Evolutionary conservation across 2,329 filamentous ascomycete genomes (phyloP).

Genomic region (Rutstroemia sp.): DNA sequence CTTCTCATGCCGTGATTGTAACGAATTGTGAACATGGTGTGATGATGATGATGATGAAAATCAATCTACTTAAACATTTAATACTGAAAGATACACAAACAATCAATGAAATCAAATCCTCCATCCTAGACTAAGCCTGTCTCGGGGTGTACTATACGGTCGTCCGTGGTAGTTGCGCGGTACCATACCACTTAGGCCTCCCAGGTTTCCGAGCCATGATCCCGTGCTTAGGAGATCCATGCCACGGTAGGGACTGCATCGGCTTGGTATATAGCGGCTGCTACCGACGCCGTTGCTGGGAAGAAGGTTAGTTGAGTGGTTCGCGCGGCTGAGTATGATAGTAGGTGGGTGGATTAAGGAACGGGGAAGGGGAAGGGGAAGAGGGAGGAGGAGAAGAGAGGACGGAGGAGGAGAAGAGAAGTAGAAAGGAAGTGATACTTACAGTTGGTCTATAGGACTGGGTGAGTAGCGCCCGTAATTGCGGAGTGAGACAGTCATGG

Average conservation of each 20-base stretch:
- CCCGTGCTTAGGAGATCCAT: background rate
- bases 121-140: background rate
- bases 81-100: background rate
- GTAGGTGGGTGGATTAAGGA: background rate
- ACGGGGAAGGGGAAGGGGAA: background rate
- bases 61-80: background rate
- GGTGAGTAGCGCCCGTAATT: background rate
- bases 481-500: background rate
- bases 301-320: background rate
- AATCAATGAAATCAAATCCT: background rate
- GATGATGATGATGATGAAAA: background rate
- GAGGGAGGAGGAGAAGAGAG: too few species aligned
- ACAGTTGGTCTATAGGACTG: conserved; percentile 1
- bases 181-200: background rate
- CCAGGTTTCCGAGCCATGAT: background rate
- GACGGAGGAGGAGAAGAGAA: too few species aligned
- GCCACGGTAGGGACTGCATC: conserved; percentile 2
- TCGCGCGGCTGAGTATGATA: background rate
- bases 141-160: background rate
- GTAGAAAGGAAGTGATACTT: background rate
- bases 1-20: background rate
- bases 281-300: background rate
- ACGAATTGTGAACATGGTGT: background rate
- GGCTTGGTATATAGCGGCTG: background rate
- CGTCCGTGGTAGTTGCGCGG: background rate